Conservation (phyloP, 371 early-diverging fungal species). For the Lichtheimia ramosa region DNA sequence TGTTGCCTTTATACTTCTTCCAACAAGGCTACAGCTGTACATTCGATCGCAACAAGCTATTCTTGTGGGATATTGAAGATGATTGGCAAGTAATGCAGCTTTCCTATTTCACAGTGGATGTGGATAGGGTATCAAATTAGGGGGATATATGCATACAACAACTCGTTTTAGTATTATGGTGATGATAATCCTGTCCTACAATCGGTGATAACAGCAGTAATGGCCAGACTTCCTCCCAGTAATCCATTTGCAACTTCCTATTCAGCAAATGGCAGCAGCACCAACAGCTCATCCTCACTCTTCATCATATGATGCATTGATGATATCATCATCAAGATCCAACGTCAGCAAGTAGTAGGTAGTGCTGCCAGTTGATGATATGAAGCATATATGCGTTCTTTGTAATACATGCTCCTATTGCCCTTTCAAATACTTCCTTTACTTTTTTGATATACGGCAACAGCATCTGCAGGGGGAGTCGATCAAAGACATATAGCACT, state of each 20-base stretch:
- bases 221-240: slow-evolving; percentile 35
- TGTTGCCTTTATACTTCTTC: slow-evolving; percentile 43
- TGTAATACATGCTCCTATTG: too few relatives aligned
- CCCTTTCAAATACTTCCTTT: too few relatives aligned
- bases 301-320: slow-evolving; percentile 20
- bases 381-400: too few relatives aligned
- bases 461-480: too few relatives aligned
- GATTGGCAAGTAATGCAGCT: slow-evolving; percentile 66
- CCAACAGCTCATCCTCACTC: slow-evolving; percentile 8
- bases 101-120: slow-evolving; percentile 78
- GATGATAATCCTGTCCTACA: slow-evolving; percentile 27
- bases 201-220: slow-evolving; percentile 3
- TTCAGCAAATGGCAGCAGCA: slow-evolving; percentile 74
- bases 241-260: slow-evolving; percentile 78
- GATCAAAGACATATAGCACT: too few relatives aligned
- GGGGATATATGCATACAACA: background rate
- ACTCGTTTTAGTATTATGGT: too few relatives aligned
- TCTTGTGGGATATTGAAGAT: slow-evolving; percentile 73
- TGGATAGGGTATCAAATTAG: slow-evolving; percentile 85
- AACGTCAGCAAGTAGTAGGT: too few relatives aligned
- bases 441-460: too few relatives aligned
- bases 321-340: slow-evolving; percentile 12
- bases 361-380: too few relatives aligned
- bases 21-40: slow-evolving; percentile 55
- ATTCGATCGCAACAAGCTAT: slow-evolving; percentile 74